Evolutionary conservation across 2,329 filamentous ascomycete genomes (phyloP).

Genomic region (Diplocarpon mali): DNA sequence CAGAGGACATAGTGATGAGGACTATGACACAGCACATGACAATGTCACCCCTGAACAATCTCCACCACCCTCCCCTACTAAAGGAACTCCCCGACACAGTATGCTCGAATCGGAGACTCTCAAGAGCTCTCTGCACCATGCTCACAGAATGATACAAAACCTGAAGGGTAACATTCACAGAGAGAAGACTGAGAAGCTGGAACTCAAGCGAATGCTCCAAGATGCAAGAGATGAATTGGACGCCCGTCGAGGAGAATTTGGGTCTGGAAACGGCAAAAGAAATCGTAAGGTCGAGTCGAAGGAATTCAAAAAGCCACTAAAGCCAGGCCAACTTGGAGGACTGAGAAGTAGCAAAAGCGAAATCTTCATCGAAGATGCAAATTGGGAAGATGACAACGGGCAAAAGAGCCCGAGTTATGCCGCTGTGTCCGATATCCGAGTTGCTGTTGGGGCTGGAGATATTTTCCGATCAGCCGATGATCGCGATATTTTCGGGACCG

Average conservation of each 20-base stretch:
- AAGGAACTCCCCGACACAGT: constrained; percentile 81
- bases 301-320: constrained; percentile 68
- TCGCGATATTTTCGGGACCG: constrained; percentile 67
- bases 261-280: constrained; percentile 41
- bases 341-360: constrained; percentile 66
- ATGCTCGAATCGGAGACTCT: constrained; percentile 92
- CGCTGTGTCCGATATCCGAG: constrained; percentile 22
- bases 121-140: constrained; percentile 86
- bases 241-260: constrained; percentile 42
- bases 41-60: constrained; percentile 77
- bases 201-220: constrained; percentile 88
- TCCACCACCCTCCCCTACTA: constrained; percentile 80
- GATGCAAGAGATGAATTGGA: constrained; percentile 89
- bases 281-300: constrained; percentile 52
- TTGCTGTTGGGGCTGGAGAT: constrained; percentile 23
- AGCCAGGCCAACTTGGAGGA: constrained; percentile 64
- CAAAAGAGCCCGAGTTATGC: constrained; percentile 48
- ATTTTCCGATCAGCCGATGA: constrained; percentile 29
- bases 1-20: constrained; percentile 48
- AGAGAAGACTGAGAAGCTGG: constrained; percentile 97
- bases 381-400: constrained; percentile 71
- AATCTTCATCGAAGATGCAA: constrained; percentile 65
- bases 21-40: constrained; percentile 54
- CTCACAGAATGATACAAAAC: constrained; percentile 92
- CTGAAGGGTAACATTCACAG: constrained; percentile 90